Base-by-base conservation (phyloP, 768 basidiomycete species). In the Mycena belliarum region DNA sequence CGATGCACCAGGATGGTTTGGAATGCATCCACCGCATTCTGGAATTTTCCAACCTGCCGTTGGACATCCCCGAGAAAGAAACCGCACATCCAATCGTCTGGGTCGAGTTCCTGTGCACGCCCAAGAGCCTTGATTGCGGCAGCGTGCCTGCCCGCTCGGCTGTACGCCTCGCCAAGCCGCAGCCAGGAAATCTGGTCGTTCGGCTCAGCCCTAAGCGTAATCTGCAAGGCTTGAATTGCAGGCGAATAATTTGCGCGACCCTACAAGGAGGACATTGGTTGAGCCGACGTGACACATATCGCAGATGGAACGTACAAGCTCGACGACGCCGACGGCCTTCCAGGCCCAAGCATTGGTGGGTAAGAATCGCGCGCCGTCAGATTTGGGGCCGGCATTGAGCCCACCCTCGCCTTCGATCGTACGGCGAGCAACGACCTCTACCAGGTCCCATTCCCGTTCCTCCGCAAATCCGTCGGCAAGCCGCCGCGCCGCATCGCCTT, bases 291-390 rank as follows among this genome's bases (percentile, higher is more conserved):
- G 20, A 26, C 64, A 43, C 25, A 35, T 42, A 59, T 49, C 64
- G 51, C 46, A 16, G 20, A 12, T 16, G 21, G 21, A 42, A 75
- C 88, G 71, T 66, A 95, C 96, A 74, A 95, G 75, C 70, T 95
- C 94, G 2, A 95, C 95, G 0, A 93, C 84, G 1, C 94, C 97
- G 33, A 93, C 73, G 21, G 95, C 95, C 72, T 97, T 98, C 95
- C 96, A 99, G 4, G 97, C 97, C 97, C 97, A 99, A 9, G 88
- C 82, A 65, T 96, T 95, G 35, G 84, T 85, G 0, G 91, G 88
- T 41, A 85, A 76, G 68, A 87, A 87, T 63, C 82, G 76, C 46
- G 72, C 73, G 23, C 73, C 75, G 6, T 66, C 68, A 51, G 65
- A 72, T 62, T 74, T 79, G 47, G 82, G 73, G 14, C 79, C 87